Evolutionary conservation across 2,329 filamentous ascomycete species (phyloP).

Genomic region (Colletotrichum siamense): DNA sequence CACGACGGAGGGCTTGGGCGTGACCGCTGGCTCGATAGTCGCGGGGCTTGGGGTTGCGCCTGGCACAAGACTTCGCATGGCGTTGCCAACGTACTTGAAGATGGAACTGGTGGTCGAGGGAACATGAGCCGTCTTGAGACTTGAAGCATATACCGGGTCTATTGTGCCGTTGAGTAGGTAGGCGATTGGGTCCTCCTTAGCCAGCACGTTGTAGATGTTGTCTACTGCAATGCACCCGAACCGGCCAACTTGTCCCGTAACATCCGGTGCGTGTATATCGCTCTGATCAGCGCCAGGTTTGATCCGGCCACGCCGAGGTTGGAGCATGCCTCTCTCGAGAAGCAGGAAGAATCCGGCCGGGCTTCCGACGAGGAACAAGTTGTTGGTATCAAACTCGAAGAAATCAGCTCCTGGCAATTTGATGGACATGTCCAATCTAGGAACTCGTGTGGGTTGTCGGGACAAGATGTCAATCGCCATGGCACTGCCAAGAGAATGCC

Average conservation of each 20-base stretch:
- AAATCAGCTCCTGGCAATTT: slow-evolving; percentile 55
- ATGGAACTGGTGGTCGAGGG: slow-evolving; percentile 74
- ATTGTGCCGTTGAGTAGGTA: slow-evolving; percentile 92
- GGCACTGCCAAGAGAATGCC: slow-evolving; percentile 90
- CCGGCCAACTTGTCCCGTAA: slow-evolving; percentile 79
- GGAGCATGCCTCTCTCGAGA: slow-evolving; percentile 73
- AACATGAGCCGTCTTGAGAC: slow-evolving; percentile 78
- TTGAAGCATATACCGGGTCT: slow-evolving; percentile 78
- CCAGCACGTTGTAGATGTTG: slow-evolving; percentile 94
- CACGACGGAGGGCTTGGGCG: slow-evolving; percentile 40
- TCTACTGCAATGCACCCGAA: slow-evolving; percentile 94
- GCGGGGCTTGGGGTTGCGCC: slow-evolving; percentile 39
- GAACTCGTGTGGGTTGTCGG: slow-evolving; percentile 78
- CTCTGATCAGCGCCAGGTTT: slow-evolving; percentile 77
- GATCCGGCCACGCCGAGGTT: slow-evolving; percentile 76
- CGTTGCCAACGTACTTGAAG: slow-evolving; percentile 67
- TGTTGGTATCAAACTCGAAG: slow-evolving; percentile 92
- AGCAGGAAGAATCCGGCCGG: slow-evolving; percentile 93
- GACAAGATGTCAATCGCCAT: slow-evolving; percentile 95
- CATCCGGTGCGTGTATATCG: slow-evolving; percentile 58
- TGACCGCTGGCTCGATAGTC: slow-evolving; percentile 25
- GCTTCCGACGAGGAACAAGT: slow-evolving; percentile 88
- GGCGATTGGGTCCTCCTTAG: slow-evolving; percentile 76
- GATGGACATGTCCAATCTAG: slow-evolving; percentile 50
- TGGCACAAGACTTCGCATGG: slow-evolving; percentile 67